Evolutionary conservation across 78 protist species (phyloP).

Genomic region (Emiliania huxleyi): DNA sequence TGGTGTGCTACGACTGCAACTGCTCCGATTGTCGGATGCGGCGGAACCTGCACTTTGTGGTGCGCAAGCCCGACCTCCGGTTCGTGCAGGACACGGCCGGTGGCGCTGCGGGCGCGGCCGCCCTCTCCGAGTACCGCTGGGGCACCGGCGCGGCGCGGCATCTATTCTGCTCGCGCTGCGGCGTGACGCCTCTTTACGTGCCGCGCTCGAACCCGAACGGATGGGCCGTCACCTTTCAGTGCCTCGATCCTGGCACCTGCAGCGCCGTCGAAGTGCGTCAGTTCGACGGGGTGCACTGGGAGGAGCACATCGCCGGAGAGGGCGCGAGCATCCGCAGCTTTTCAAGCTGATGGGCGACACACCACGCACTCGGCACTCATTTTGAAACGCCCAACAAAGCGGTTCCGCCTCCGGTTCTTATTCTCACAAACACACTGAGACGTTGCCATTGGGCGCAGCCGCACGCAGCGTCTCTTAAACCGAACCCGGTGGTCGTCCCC

Average conservation of each 20-base stretch:
- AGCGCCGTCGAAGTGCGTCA: not conserved
- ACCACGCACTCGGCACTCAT: too few species aligned
- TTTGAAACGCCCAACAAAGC: too few species aligned
- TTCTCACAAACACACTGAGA: too few species aligned
- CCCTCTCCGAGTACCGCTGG: constrained; percentile 36
- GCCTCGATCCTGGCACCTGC: constrained; percentile 22
- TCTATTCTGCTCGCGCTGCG: constrained; percentile 47
- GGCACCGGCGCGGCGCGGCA: constrained; percentile 37
- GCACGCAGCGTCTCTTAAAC: too few species aligned
- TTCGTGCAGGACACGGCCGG: not conserved
- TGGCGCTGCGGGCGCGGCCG: not conserved
- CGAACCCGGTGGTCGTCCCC: too few species aligned
- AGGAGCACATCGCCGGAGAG: not conserved
- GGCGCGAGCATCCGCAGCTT: not conserved
- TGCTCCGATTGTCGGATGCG: constrained; percentile 12
- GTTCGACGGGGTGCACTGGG: constrained; percentile 27
- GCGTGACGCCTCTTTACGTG: constrained; percentile 29
- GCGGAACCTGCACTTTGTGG: not conserved
- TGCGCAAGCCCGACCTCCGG: not conserved
- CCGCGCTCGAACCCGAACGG: constrained; percentile 63
- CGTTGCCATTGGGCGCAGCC: too few species aligned
- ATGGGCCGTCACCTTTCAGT: constrained; percentile 6
- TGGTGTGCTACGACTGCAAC: not conserved
- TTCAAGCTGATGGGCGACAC: too few species aligned
- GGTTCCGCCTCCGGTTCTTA: too few species aligned